These are phyloP conservation scores for Puccinia polysora DNA, from an alignment of 1,284 basidiomycete genomes.

Conservation along the genomic window DNA sequence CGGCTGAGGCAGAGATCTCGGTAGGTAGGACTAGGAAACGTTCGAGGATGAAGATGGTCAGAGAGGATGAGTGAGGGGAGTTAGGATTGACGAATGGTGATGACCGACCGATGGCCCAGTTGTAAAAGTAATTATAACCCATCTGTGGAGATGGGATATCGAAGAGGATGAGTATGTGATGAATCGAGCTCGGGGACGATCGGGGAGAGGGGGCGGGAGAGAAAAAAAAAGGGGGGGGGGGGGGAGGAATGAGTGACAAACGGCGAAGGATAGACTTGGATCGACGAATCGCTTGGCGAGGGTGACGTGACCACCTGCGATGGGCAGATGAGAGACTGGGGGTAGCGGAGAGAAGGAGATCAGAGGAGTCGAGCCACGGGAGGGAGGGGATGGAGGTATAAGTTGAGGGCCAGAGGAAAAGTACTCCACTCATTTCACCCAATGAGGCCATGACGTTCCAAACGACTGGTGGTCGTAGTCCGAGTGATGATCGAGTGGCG, in stretches of 20 bases:
- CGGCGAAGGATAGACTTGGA: constrained; percentile 62
- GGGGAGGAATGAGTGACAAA: constrained; percentile 44
- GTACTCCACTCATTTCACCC: constrained; percentile 55
- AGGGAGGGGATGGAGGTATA: constrained; percentile 53
- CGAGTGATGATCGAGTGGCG: constrained; percentile 39
- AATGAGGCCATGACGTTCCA: constrained; percentile 54
- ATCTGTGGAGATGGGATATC: constrained; percentile 6
- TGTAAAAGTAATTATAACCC: constrained; percentile 53
- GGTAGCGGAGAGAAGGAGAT: constrained; percentile 59
- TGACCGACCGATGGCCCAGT: constrained; percentile 42
- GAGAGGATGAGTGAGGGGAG: background rate
- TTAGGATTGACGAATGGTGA: background rate
- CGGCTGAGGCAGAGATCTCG: constrained; percentile 54
- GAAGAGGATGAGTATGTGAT: background rate
- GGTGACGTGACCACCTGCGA: constrained; percentile 68
- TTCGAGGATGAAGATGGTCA: constrained; percentile 48
- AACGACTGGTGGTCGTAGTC: constrained; percentile 39
- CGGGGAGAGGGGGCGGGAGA: background rate
- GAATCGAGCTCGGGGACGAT: background rate
- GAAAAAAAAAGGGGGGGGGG: background rate
- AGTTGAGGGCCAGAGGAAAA: constrained; percentile 56
- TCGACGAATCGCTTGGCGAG: constrained; percentile 74
- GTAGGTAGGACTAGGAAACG: constrained; percentile 52
- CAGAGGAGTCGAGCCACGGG: constrained; percentile 54
- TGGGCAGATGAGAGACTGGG: constrained; percentile 52